Evolutionary conservation across 352 stramenopile genomes (phyloP), one percentile per base, ranked within the genome.

Genomic region (Globisporangium yorkense): DNA sequence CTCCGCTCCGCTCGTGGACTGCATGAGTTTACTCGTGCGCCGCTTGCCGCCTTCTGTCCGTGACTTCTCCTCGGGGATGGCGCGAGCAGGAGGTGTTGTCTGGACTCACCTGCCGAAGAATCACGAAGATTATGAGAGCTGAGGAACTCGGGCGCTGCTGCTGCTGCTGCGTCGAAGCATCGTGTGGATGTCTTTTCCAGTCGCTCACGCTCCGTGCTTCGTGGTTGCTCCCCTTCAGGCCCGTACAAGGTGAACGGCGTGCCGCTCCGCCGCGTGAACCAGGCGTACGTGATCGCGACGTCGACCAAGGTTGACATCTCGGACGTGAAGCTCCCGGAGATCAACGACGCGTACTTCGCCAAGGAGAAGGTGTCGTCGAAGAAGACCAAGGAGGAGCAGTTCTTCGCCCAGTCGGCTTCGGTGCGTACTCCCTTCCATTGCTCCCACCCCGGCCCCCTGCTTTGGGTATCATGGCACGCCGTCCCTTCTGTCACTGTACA

Each of bases 191-290:
- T 27, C 24, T 27, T 27, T 27, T 27, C 31, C 37, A 16, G 24
- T 48, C 1, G 24, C 33, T 61, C 9, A 56, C 46, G 12, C 37
- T 12, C 13, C n/a, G 2, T 16, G 37, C 8, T 51, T 56, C 10
- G 5, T 37, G 33, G 5, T 37, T 9, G 33, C 33, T 59, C 58
- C 3, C 7, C 29, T 67, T 2, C 56, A 97, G 97, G 97, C 69
- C 97, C 97, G 31, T 99, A 98, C 92, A 97, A 98, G 84, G 87
- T 99, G 53, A 99, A 99, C 86, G 97, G 97, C 65, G 97, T 99
- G 29, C 97, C 97, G 27, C 75, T 99, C 56, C 90, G 97, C 67
- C 95, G 97, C 61, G 95, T 99, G 52, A 99, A 99, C 84, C 96
- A 99, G 86, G 82, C 94, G 45, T 99, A 99, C 74, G 97, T 99